These are phyloP conservation scores for Neurospora cerealis DNA, from an alignment of 495 filamentous ascomycete species.

Conservation along the genomic window DNA sequence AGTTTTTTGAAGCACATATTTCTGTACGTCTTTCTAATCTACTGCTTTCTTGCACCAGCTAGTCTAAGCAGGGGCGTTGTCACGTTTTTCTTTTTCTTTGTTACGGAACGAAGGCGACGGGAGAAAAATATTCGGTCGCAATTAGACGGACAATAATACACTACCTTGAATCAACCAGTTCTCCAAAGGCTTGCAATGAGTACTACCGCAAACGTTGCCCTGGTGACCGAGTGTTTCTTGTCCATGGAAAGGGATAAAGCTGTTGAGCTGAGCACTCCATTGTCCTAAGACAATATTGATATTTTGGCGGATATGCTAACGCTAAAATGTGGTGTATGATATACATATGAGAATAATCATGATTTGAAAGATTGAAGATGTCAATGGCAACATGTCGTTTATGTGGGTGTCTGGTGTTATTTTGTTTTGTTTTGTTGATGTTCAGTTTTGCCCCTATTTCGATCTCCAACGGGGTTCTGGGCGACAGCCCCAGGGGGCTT, in stretches of 20 bases:
- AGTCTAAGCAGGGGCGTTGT: neutral
- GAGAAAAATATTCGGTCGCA: neutral
- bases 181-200: neutral
- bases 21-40: neutral
- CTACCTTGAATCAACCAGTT: neutral
- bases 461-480: neutral
- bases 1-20: neutral
- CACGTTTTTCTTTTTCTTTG: neutral
- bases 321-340: neutral
- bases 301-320: neutral
- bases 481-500: neutral
- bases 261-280: neutral
- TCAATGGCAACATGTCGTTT: neutral
- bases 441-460: neutral
- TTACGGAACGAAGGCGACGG: neutral
- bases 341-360: no score
- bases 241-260: neutral
- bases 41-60: neutral
- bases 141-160: neutral
- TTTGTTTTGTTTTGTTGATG: neutral
- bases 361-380: neutral
- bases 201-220: neutral
- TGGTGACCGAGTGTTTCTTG: neutral
- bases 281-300: neutral
- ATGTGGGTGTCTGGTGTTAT: neutral